A percentile compares a stretch with the other conserved stretches of the same genome.
These are phyloP conservation scores for Physcomitrellopsis africana DNA, from an alignment of 225 moss, liverwort and hornwort species.

Conservation along the genomic window DNA sequence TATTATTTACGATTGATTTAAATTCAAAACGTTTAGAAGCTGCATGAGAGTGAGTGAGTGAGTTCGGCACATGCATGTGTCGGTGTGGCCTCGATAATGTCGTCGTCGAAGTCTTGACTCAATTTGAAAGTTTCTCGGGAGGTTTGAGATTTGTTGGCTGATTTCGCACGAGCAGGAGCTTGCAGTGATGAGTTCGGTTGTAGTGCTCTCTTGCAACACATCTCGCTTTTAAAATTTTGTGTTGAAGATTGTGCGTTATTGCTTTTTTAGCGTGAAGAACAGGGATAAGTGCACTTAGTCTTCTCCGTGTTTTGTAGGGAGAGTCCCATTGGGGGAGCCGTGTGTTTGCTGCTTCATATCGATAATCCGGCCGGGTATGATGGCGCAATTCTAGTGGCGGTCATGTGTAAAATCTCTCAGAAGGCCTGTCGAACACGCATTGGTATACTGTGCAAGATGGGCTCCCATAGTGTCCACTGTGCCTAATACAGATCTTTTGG, in stretches of 20 bases:
- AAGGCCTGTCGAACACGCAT: conserved; percentile 67
- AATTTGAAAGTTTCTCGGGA: no score
- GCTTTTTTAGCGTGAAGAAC: conserved; percentile 51
- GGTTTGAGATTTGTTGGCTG: no score
- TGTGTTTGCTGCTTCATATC: conserved; percentile 81
- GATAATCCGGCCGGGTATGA: conserved; percentile 60
- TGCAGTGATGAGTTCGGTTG: conserved; percentile 30
- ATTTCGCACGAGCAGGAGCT: conserved; percentile 13
- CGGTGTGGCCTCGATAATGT: no score
- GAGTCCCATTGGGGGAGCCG: conserved; percentile 83
- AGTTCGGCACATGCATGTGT: no score
- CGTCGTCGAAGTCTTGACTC: no score
- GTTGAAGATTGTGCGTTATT: conserved; percentile 62
- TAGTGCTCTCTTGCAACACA: conserved; percentile 55
- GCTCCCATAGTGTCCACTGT: conserved; percentile 87
- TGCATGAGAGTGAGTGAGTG: no score
- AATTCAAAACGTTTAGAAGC: no score
- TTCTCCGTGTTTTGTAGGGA: conserved; percentile 80
- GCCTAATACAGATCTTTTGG: conserved; percentile 76
- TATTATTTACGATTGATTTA: no score
- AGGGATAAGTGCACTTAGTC: conserved; percentile 47
- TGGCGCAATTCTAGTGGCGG: conserved; percentile 85
- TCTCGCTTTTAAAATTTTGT: conserved; percentile 48
- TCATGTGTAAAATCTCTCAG: conserved; percentile 94
- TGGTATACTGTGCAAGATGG: conserved; percentile 58